A percentile compares a stretch with the other conserved stretches of the same genome.
Evolutionary conservation across 169 alveolate species (phyloP).

Genomic region (Plasmodium ovale): DNA sequence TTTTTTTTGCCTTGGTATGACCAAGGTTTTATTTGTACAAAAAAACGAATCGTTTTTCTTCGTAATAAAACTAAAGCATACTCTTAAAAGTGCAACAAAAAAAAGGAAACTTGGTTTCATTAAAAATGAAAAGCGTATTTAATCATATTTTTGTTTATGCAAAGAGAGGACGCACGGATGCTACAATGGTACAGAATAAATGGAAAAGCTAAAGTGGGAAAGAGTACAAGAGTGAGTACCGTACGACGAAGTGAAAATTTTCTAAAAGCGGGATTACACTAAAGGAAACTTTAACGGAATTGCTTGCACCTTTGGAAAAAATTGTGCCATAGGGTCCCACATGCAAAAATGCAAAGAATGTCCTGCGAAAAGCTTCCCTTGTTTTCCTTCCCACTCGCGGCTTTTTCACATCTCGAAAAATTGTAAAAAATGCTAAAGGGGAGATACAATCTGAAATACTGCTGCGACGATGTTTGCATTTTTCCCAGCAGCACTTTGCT

Average conservation of each 20-base stretch:
- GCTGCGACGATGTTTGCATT: conserved; percentile 70
- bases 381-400: no score
- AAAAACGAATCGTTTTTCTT: no score
- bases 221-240: not conserved
- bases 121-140: conserved; percentile 12
- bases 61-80: conserved; percentile 23
- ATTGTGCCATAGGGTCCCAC: no score
- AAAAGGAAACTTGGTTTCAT: conserved; percentile 38
- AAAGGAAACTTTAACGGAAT: no score
- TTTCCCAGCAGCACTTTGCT: conserved; percentile 49
- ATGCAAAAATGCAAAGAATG: no score
- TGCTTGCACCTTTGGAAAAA: no score
- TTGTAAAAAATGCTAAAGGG: conserved; percentile 55
- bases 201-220: not conserved
- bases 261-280: no score
- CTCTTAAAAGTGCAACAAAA: conserved; percentile 5
- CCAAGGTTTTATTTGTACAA: no score
- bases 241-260: no score
- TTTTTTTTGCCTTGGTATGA: not conserved
- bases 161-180: not conserved
- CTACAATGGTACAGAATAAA: not conserved
- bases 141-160: not conserved
- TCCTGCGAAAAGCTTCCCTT: no score
- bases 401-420: no score
- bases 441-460: conserved; percentile 61